Base-by-base conservation (phyloP, 345 rosid genomes). In the Aquilaria sinensis region DNA sequence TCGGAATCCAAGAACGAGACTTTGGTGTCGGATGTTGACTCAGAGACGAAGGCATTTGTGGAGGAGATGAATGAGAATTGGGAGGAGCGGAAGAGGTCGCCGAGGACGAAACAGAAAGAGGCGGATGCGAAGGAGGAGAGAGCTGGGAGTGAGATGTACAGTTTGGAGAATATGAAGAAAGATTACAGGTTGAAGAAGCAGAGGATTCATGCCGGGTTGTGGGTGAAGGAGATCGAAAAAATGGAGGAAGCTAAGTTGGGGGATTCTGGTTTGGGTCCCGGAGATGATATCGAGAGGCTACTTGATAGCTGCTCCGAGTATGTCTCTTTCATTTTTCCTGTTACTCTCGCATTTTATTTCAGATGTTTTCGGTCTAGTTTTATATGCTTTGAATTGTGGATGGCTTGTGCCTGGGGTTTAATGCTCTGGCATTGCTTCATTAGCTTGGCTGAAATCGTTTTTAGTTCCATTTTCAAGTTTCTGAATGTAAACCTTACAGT, bases 51-150 rank as follows among this genome's bases (percentile, higher is more conserved):
- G 76, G 96, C 96, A 14, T 93, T 93, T 63, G 93, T 89, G 13
- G 96, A 89, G 71, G 97, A 92, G 51, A 89, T 89, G 98, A 81
- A 85, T 48, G 96, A 85, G 80, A 87, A 89, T 50, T 89, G 97
- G 96, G 58, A 78, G 10, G 87, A 89, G 84, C 77, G 96, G 74
- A 74, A 88, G 53, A 74, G 75, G 14, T 69, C 64, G 63, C 67
- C 71, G 14, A 78, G 57, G 56, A 75, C 67, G 66, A 54, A 60
- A 32, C 43, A 56, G 50, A 57, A 54, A 55, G 69, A 57, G 30
- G 61, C 33, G 48, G 69, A 63, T 34, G 61, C 74, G 69, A 72
- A 65, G 52, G 66, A 69, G 72, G 45, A 53, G 67, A 53, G 53
- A 52, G 70, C 31, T 1, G 58, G 51, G 2, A 78, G 67, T 10